Evolutionary conservation across 768 basidiomycete genomes (phyloP).

Genomic region (Hirschioporus abietinus): DNA sequence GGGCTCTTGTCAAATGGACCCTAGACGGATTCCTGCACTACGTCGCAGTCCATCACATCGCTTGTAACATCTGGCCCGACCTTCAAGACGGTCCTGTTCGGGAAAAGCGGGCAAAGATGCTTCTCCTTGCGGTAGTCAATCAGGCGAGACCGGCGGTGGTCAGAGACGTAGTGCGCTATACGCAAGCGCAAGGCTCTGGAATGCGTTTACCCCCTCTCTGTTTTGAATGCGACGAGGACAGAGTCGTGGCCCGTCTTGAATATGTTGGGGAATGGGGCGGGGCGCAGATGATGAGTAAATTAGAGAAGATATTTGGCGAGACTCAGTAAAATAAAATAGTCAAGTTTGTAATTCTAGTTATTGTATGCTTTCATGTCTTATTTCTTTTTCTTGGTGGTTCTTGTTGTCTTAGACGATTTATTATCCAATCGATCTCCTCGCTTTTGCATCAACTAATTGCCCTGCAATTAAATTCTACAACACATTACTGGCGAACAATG

Average conservation of each 20-base stretch:
- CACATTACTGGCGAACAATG: too few relatives aligned
- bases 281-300: background rate
- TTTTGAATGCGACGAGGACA: slow-evolving; percentile 30
- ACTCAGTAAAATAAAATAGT: background rate
- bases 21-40: slow-evolving; percentile 56
- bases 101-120: slow-evolving; percentile 32
- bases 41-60: slow-evolving; percentile 75
- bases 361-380: background rate
- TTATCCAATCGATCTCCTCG: background rate
- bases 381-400: background rate
- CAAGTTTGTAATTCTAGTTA: background rate
- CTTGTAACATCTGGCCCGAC: slow-evolving; percentile 71
- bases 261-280: slow-evolving; percentile 4
- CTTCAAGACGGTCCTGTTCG: slow-evolving; percentile 26
- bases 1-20: slow-evolving; percentile 37
- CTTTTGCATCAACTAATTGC: background rate
- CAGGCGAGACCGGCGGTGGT: slow-evolving; percentile 46
- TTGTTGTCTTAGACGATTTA: background rate
- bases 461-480: background rate
- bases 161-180: slow-evolving; percentile 52
- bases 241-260: slow-evolving; percentile 4
- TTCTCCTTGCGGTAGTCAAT: slow-evolving; percentile 46
- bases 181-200: slow-evolving; percentile 34
- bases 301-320: slow-evolving; percentile 3
- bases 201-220: slow-evolving; percentile 47